phyloP scores from a whole-genome alignment of 2,329 filamentous ascomycete genomes.

The Fonsecaea nubica region DNA sequence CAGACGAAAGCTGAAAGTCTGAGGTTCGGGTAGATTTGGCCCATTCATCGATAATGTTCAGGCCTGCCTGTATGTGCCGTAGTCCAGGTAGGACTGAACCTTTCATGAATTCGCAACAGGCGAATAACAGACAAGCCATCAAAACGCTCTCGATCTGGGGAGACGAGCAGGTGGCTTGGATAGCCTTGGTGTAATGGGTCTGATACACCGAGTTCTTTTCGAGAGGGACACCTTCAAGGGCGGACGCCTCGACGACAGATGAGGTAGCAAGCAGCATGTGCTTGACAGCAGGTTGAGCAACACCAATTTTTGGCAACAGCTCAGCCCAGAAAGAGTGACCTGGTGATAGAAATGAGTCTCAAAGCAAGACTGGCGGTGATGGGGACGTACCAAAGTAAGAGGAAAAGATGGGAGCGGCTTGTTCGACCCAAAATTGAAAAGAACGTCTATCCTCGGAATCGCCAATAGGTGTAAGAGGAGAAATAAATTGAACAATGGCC shows the following conservation, averaged over 20 bases:
- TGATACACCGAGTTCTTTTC: constrained; percentile 30
- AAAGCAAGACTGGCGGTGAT: neutral
- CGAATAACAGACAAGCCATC: constrained; percentile 33
- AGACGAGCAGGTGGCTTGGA: constrained; percentile 28
- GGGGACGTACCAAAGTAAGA: constrained; percentile 32
- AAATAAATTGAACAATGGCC: constrained; percentile 22
- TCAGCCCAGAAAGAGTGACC: constrained; percentile 34
- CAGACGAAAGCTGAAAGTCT: constrained; percentile 8
- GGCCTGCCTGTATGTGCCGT: constrained; percentile 27
- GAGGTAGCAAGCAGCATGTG: constrained; percentile 33
- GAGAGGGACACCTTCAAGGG: constrained; percentile 21
- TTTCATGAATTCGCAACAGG: constrained; percentile 34
- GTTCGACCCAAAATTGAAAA: constrained; percentile 32
- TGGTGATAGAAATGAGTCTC: constrained; percentile 15
- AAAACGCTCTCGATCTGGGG: constrained; percentile 32
- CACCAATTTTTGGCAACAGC: constrained; percentile 29
- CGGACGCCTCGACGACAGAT: constrained; percentile 23
- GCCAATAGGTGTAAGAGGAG: constrained; percentile 25
- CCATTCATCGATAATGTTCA: constrained; percentile 35
- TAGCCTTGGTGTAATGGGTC: constrained; percentile 33
- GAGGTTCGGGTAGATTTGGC: constrained; percentile 15
- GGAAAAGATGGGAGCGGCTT: constrained; percentile 33
- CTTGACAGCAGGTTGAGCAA: constrained; percentile 30
- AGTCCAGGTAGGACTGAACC: constrained; percentile 22
- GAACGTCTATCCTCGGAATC: constrained; percentile 27